Conservation (phyloP, 2,329 filamentous ascomycete species). For the Coniochaeta prunicola region DNA sequence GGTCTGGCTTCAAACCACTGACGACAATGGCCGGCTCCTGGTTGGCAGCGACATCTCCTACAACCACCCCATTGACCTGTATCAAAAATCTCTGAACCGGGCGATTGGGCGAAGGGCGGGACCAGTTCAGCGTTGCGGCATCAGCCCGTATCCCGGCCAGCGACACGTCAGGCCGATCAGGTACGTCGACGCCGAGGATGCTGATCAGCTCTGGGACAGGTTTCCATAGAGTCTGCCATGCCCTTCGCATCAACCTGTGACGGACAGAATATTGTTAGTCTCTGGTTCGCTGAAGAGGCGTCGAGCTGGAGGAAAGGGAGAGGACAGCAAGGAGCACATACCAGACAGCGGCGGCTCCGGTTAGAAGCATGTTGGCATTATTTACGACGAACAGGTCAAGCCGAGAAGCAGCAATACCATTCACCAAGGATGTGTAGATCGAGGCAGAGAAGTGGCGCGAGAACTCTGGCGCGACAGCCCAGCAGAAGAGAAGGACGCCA, state of each 20-base stretch:
- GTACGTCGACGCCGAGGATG: constrained; percentile 90
- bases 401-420: constrained; percentile 30
- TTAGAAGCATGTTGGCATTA: constrained; percentile 49
- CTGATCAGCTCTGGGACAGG: constrained; percentile 86
- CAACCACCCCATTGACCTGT: constrained; percentile 90
- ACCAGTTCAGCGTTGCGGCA: constrained; percentile 87
- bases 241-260: constrained; percentile 71
- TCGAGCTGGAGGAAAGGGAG: neutral
- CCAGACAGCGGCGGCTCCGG: constrained; percentile 46
- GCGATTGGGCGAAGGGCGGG: constrained; percentile 56
- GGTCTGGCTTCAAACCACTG: constrained; percentile 75
- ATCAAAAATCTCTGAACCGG: constrained; percentile 83
- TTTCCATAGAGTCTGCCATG: constrained; percentile 82
- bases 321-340: constrained; percentile 24
- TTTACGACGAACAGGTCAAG: constrained; percentile 39
- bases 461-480: constrained; percentile 32
- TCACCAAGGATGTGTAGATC: constrained; percentile 23
- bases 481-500: constrained; percentile 31
- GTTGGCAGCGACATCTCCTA: constrained; percentile 73
- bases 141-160: constrained; percentile 83
- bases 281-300: neutral
- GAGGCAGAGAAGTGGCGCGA: constrained; percentile 27
- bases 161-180: constrained; percentile 80
- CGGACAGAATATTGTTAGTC: neutral
- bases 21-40: constrained; percentile 86